A percentile compares a stretch with the other conserved stretches of the same genome.
Conservation (phyloP, 345 rosid genomes). For the Triadica sebifera region DNA sequence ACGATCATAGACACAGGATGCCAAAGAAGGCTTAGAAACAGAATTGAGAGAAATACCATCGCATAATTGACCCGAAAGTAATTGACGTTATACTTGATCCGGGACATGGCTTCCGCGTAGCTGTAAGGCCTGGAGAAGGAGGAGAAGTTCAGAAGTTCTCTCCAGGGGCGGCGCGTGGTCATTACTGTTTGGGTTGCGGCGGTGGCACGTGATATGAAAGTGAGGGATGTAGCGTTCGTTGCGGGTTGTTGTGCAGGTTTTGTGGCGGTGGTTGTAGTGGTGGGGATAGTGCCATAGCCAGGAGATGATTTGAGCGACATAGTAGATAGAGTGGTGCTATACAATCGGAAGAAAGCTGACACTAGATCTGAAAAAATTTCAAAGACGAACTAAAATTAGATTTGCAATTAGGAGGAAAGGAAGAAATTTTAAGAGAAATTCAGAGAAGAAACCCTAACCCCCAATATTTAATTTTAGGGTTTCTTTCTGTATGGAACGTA, state of each 20-base stretch:
- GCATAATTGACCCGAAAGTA: slow-evolving; percentile 82
- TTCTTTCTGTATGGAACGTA: not conserved
- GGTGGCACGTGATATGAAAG: slow-evolving; percentile 53
- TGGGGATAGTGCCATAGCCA: slow-evolving; percentile 37
- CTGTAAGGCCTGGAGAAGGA: slow-evolving; percentile 57
- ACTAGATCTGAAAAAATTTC: not conserved
- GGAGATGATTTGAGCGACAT: slow-evolving; percentile 31
- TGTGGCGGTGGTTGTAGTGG: slow-evolving; percentile 11
- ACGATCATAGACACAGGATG: slow-evolving; percentile 77
- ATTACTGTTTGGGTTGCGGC: slow-evolving; percentile 43
- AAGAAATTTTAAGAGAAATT: not conserved
- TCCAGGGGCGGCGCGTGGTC: slow-evolving; percentile 79
- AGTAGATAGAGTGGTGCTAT: not conserved
- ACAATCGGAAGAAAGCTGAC: not conserved
- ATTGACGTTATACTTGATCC: slow-evolving; percentile 47
- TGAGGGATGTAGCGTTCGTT: slow-evolving; percentile 23
- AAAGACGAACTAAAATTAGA: not conserved
- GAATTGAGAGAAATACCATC: slow-evolving; percentile 44
- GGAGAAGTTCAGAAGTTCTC: slow-evolving; percentile 45
- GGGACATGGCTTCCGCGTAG: slow-evolving; percentile 53
- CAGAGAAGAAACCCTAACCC: not conserved
- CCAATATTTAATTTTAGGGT: not conserved
- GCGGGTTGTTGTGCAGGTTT: slow-evolving; percentile 25
- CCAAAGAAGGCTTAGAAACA: slow-evolving; percentile 74
- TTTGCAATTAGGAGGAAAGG: not conserved